Evolutionary conservation across 2,329 filamentous ascomycete species (phyloP), one percentile per base, ranked within the genome.

Genomic region (Sclerotinia minor): DNA sequence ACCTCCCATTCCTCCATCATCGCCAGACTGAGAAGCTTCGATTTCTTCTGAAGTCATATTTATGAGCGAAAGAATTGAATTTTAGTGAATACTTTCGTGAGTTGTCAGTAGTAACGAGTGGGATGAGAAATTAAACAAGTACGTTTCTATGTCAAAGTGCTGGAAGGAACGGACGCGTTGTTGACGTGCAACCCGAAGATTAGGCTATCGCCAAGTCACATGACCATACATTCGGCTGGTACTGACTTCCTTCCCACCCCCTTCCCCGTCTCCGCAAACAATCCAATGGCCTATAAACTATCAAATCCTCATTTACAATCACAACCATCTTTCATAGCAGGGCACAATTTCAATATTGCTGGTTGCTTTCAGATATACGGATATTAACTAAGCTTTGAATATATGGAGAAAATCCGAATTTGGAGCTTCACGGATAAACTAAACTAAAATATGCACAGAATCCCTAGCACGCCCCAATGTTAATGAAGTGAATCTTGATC

Each of bases 1-100:
- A 15, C 91, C 93, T 67, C 90, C 88, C 76, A 88, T 85, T 70
- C 88, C 85, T 74, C 85, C 84, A 69, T 96, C 92, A 68, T 95
- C 93, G 68, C 85, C 85, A 70, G 89, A 89, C 72, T 96, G 91
- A 49, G 87, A 87, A 71, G 89, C 85, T 71, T 87, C 85, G 26
- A 77, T 67, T 59, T 78, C 77, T 65, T 78, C 76, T 24, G 72
- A 71, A 59, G 74, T 71, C 75, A 77, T 78, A 45, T 38, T 52
- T 67, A 17, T 26, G 24, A 26, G n/a, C 9, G 41, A 26, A 5
- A 41, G 9, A 19, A 29, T 54, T 9, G 13, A 8, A 29, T 13
- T 24, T 8, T 38, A 35, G 41, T 32, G 35, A 47, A 38, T 19
- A 1, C 13, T 3, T 61, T 61, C 35, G 44, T 49, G 19, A 38